Base-by-base conservation (phyloP, 345 rosid genomes). In the Arabis hirsuta region DNA sequence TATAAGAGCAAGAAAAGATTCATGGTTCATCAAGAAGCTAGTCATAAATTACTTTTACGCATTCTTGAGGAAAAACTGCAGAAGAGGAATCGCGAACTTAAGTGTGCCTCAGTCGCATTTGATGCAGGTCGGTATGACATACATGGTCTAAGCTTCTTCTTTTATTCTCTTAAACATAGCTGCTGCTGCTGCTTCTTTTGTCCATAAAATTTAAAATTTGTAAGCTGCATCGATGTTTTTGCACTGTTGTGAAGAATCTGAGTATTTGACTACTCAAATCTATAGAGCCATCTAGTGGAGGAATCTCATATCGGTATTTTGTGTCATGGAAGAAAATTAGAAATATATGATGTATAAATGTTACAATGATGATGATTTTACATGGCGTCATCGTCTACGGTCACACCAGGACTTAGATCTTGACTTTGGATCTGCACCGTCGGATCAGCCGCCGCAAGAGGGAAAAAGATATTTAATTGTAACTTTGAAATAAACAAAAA, bases 121-220 rank as follows among this genome's bases (percentile, higher is more conserved):
- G 47, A 92, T 96, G 92, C 98, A 96, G 82, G 99, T 95, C 6
- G 96, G 98, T 42, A 95, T 95, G 99, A 95, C 99, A 38, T 96
- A 96, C 82, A 96, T 92, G 99, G 99, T 96, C 66, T 96, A 38
- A 76, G 51, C 45, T 27, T 19, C 22, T 19, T 55, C 42, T 36
- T 45, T 36, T 63, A 42, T 55, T 64, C 8, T 8, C 27, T 39
- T 16, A 24, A 63, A 19, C 51, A 24, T 62, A 72, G 70, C 19
- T 36, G 41, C 41, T 36, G 41, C 41, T 36, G 26, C 2, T 41
- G 7, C n/a, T 20, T 16, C 16, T 61, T 12, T 22, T 61, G 79
- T 54, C 64, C 79, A 75, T 68, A 75, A 22, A 31, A 31, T 31
- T 9, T 32, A 32, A n/a, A 52, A 58, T 52, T 16, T 5, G 78